These are phyloP conservation scores for Sugiyamaella qingdaonensis DNA, from an alignment of 805 yeast species.

Conservation along the genomic window DNA sequence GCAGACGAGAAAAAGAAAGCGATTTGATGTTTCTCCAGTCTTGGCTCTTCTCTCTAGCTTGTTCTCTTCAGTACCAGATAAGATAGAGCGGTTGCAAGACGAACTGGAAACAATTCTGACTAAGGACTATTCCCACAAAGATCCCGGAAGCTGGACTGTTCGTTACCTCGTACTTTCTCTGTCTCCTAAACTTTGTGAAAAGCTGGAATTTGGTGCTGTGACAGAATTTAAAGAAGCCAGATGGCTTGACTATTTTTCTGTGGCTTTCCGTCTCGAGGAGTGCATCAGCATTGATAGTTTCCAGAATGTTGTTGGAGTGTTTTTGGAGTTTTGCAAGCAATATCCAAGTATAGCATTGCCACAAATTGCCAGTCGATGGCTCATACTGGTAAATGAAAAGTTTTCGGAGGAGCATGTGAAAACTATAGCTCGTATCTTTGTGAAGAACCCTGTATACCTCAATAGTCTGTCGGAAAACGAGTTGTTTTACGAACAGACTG, in stretches of 20 bases:
- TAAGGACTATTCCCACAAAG: neutral
- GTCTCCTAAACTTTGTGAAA: neutral
- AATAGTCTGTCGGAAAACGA: slow-evolving; percentile 4
- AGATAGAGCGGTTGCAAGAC: neutral
- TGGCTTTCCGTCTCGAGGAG: slow-evolving; percentile 14
- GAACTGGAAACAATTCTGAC: neutral
- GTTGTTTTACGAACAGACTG: slow-evolving; percentile 16
- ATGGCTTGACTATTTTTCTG: slow-evolving; percentile 6
- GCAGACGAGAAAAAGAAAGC: neutral
- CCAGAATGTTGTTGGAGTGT: slow-evolving; percentile 2
- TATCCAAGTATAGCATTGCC: slow-evolving; percentile 1
- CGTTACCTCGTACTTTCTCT: slow-evolving; percentile 15
- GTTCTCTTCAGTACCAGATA: neutral
- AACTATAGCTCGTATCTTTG: slow-evolving; percentile 2
- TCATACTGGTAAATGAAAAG: slow-evolving; percentile 9
- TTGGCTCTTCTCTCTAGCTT: neutral
- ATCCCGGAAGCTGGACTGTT: slow-evolving; percentile 8
- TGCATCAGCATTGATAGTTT: slow-evolving; percentile 2
- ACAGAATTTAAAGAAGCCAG: neutral
- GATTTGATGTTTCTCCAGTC: neutral
- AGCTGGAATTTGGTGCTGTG: neutral
- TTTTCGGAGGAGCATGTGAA: slow-evolving; percentile 7
- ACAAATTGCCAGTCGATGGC: slow-evolving; percentile 15
- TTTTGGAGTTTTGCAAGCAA: neutral
- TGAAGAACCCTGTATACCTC: slow-evolving; percentile 1